These are phyloP conservation scores for Trichoderma oligosporum DNA, from an alignment of 2,329 filamentous ascomycete species.

Conservation along the genomic window DNA sequence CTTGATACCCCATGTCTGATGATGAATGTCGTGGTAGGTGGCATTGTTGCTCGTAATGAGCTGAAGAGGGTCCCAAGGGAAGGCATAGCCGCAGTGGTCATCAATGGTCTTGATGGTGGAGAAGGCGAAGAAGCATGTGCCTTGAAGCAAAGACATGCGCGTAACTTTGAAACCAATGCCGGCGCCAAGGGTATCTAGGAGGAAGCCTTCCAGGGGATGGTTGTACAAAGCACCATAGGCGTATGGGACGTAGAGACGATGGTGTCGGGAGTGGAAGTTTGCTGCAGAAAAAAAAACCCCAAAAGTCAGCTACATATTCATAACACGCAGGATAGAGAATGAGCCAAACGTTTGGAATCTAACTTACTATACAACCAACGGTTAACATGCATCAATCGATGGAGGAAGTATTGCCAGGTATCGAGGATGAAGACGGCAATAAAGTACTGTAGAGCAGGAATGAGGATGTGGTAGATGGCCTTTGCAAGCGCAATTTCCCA, in stretches of 20 bases:
- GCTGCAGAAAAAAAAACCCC: not conserved
- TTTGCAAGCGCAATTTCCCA: constrained; percentile 79
- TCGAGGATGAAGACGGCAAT: constrained; percentile 75
- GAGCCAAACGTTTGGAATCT: not conserved
- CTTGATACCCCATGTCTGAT: constrained; percentile 99
- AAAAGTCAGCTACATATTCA: constrained; percentile 45
- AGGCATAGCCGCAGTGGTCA: constrained; percentile 93
- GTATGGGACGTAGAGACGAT: constrained; percentile 95
- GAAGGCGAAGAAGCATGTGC: constrained; percentile 82
- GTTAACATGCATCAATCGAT: constrained; percentile 96
- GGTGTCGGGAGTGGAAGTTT: constrained; percentile 90
- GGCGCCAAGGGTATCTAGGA: constrained; percentile 86
- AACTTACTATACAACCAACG: constrained; percentile 90
- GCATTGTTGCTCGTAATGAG: constrained; percentile 92
- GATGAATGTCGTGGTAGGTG: constrained; percentile 95
- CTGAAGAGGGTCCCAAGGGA: constrained; percentile 93
- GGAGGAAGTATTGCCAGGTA: constrained; percentile 97
- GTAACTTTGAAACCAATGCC: constrained; percentile 78
- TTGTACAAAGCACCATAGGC: constrained; percentile 97
- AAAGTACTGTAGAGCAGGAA: constrained; percentile 75
- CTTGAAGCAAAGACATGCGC: constrained; percentile 79
- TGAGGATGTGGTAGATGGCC: constrained; percentile 70
- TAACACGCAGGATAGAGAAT: constrained; percentile 50
- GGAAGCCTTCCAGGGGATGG: constrained; percentile 88
- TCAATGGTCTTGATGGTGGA: constrained; percentile 96